A percentile compares a stretch with the other conserved stretches of the same genome.
Evolutionary conservation across 2,329 filamentous ascomycete genomes (phyloP).

Genomic region (Phaeosphaeria sp.): DNA sequence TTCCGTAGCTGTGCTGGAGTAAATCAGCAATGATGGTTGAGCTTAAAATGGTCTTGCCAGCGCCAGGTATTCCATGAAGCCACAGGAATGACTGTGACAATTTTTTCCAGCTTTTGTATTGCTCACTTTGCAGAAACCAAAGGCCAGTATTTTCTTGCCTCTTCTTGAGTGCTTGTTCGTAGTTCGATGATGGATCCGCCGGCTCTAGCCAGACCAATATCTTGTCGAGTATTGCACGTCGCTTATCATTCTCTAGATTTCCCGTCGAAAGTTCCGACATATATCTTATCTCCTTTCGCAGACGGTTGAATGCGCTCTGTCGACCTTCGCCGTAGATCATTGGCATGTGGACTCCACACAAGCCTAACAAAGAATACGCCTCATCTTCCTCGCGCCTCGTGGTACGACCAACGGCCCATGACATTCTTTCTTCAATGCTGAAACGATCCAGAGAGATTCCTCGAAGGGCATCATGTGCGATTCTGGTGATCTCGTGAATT

Average conservation of each 20-base stretch:
- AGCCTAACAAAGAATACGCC: not conserved
- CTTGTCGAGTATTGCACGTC: not conserved
- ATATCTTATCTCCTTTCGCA: not conserved
- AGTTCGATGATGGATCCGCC: constrained; percentile 23
- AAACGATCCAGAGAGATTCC: not conserved
- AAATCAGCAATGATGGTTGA: constrained; percentile 28
- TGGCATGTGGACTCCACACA: not conserved
- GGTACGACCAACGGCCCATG: not conserved
- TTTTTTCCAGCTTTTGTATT: constrained; percentile 11
- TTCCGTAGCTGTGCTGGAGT: constrained; percentile 7
- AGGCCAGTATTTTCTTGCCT: constrained; percentile 17
- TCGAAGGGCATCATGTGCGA: not conserved
- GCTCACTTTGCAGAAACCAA: constrained; percentile 18
- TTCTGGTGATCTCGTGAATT: not conserved
- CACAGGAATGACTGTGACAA: not conserved
- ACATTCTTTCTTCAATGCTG: not conserved
- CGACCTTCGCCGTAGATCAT: not conserved
- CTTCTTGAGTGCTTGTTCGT: constrained; percentile 18
- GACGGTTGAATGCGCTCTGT: constrained; percentile 15
- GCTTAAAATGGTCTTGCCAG: constrained; percentile 21
- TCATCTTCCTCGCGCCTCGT: not conserved
- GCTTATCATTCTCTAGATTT: not conserved
- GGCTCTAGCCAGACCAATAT: constrained; percentile 38
- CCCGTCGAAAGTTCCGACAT: too few relatives aligned
- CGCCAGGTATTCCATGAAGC: constrained; percentile 9